Conservation (phyloP, 2,329 filamentous ascomycete genomes). For the Colletotrichum sp. region DNA sequence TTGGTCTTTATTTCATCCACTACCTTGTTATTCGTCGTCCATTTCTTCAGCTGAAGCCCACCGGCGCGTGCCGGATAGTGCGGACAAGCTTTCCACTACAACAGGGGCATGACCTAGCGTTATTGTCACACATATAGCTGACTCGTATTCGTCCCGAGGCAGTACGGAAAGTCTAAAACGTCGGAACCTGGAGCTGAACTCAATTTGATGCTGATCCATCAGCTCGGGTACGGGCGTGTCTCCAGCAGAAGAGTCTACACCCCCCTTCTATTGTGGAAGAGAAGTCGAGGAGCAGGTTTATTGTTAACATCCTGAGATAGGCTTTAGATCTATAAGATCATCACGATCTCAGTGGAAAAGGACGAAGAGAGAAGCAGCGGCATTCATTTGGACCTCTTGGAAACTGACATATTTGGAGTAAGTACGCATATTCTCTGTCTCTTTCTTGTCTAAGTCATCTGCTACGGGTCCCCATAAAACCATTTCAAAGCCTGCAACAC, state of each 20-base stretch:
- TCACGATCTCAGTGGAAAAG: accelerated
- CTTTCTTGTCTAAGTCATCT: neutral
- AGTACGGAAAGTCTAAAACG: neutral
- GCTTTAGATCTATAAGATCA: neutral
- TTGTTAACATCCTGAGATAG: neutral
- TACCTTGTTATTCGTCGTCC: neutral
- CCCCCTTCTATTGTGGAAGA: neutral
- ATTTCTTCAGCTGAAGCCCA: neutral
- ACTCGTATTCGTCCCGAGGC: neutral
- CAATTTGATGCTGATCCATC: neutral
- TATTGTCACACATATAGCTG: neutral
- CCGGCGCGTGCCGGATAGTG: neutral
- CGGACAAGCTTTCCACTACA: neutral
- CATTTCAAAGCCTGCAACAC: neutral
- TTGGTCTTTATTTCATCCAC: neutral
- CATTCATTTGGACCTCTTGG: neutral
- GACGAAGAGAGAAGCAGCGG: neutral
- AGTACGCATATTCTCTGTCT: accelerated
- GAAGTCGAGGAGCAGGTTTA: accelerated
- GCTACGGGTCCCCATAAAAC: neutral
- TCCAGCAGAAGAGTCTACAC: neutral
- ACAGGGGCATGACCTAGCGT: neutral
- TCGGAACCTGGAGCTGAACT: neutral
- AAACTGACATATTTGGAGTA: accelerated
- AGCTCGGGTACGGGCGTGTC: neutral